Base-by-base conservation (phyloP, 2,329 filamentous ascomycete species). In the Fusarium torulosum region DNA sequence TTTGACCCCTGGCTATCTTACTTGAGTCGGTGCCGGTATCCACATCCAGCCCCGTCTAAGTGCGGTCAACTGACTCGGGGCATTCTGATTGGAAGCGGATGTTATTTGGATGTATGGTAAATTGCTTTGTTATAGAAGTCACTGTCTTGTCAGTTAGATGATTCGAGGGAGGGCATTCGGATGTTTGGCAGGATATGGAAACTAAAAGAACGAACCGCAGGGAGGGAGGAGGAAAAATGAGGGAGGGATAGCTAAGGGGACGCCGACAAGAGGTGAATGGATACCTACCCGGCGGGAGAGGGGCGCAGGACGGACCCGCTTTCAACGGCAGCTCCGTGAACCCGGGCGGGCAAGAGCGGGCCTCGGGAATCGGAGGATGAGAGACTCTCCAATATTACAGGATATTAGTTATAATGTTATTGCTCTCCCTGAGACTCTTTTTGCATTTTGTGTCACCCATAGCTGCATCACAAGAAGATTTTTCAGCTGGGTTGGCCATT, bases 321-420 rank as follows among this genome's bases (percentile, higher is more conserved):
- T 38, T 58, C 52, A 49, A 62, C 65, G 65, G 65, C 65, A 61
- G 60, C 60, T 69, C 65, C 65, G 65, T 63, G 55, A n/a, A 59
- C 64, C 65, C 46, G 47, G 50, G 52, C 65, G 65, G 65, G 57
- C 65, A 69, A 66, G 44, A 68, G 66, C 55, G 65, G 65, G 65
- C 27, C 58, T 41, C 37, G 45, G 40, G 17, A 52, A 38, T 63
- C 62, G 53, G 60, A 27, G 41, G 37, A 52, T 35, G 19, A 44
- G 44, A 29, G 40, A 60, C 40, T 42, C 33, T 33, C 14, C 21
- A 56, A 21, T 37, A 41, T 31, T 47, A 47, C 37, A 62, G 54
- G n/a, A 37, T 38, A 20, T 53, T 42, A 35, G 13, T 41, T 21
- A 33, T 19, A 20, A 35, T 21, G 31, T 14, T 11, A 41, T 33